phyloP scores from a whole-genome alignment of 441 rosid species.

The Macaranga tanarius region DNA sequence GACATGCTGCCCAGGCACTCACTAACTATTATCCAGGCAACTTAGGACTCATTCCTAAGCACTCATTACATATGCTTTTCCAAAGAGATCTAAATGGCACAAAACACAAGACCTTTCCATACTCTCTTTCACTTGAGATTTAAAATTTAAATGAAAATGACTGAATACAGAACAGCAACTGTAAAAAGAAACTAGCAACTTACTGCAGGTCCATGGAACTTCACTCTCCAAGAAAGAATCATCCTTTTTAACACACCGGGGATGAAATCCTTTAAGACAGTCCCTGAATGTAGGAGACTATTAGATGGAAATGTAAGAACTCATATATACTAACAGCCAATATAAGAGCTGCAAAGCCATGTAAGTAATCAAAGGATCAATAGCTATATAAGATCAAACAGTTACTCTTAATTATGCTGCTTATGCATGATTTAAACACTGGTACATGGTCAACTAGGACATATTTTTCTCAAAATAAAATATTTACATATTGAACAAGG shows the following conservation, averaged over 20 bases:
- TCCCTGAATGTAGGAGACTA: constrained; percentile 35
- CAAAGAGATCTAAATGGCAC: background rate
- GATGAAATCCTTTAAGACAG: constrained; percentile 49
- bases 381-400: background rate
- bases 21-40: background rate
- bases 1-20: background rate
- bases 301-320: background rate
- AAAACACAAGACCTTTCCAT: background rate
- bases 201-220: constrained; percentile 40
- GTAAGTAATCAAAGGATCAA: background rate
- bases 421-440: background rate
- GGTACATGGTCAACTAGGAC: background rate
- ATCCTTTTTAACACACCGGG: constrained; percentile 32
- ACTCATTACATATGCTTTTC: background rate
- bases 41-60: background rate
- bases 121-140: background rate
- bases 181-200: constrained; percentile 16
- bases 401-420: background rate
- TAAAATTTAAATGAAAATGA: background rate
- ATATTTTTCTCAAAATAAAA: background rate
- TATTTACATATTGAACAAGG: background rate
- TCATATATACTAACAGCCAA: background rate
- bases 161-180: background rate
- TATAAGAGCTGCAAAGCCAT: background rate
- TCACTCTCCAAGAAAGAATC: constrained; percentile 28